Conservation (phyloP, 2,329 filamentous ascomycete genomes). For the Xylaria sp. region DNA sequence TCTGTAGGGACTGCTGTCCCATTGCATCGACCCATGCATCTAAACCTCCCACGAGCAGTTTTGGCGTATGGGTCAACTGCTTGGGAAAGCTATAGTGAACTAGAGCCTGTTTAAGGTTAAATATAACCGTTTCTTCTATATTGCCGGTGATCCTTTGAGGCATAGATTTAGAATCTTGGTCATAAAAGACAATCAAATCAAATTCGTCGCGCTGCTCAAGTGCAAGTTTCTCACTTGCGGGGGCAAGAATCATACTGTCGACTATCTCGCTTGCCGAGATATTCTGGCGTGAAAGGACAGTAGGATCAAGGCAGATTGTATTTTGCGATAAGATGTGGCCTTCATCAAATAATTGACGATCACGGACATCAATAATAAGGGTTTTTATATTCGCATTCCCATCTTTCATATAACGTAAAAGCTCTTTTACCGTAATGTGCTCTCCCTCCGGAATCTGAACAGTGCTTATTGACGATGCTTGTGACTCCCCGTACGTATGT, state of each 20-base stretch:
- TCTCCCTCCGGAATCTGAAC: constrained; percentile 65
- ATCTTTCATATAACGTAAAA: constrained; percentile 75
- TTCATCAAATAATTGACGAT: constrained; percentile 81
- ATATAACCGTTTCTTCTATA: constrained; percentile 65
- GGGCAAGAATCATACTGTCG: constrained; percentile 76
- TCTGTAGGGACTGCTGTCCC: constrained; percentile 71
- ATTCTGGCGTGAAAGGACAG: constrained; percentile 74
- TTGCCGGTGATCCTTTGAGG: constrained; percentile 48
- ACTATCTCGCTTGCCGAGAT: constrained; percentile 70
- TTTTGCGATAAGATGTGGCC: constrained; percentile 88
- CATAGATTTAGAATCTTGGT: constrained; percentile 72
- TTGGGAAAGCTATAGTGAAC: constrained; percentile 85
- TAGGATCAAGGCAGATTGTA: constrained; percentile 90
- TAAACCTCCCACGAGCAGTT: constrained; percentile 82
- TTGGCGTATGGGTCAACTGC: constrained; percentile 76
- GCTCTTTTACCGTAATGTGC: constrained; percentile 72
- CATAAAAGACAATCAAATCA: constrained; percentile 91
- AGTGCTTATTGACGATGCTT: constrained; percentile 50
- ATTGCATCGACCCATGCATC: constrained; percentile 89
- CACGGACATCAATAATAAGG: constrained; percentile 86
- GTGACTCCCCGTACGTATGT: constrained; percentile 45
- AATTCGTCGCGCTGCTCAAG: constrained; percentile 80
- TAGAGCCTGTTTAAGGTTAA: constrained; percentile 80
- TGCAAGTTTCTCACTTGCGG: constrained; percentile 76
- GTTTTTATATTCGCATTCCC: constrained; percentile 67